Percentiles rank a stretch among this genome's conserved stretches.
These are phyloP conservation scores for Periconia macrospinosa DNA, from an alignment of 2,329 filamentous ascomycete species.

Conservation along the genomic window DNA sequence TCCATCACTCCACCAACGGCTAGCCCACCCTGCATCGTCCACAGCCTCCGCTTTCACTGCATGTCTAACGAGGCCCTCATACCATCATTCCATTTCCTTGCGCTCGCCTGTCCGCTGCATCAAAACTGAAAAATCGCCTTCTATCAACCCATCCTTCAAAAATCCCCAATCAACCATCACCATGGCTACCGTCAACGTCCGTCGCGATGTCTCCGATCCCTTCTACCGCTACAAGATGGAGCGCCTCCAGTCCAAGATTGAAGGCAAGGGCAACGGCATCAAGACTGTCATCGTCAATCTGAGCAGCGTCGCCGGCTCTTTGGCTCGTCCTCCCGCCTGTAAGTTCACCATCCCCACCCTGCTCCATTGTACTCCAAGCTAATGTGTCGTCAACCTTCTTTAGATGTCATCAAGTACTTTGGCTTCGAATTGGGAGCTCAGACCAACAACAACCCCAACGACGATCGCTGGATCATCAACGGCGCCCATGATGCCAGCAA, in stretches of 20 bases:
- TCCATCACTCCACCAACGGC: conserved; percentile 88
- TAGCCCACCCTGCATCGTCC: conserved; percentile 58
- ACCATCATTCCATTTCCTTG: conserved; percentile 44
- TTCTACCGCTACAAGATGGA: conserved; percentile 99
- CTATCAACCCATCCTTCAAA: conserved; percentile 19
- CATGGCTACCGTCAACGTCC: conserved; percentile 98
- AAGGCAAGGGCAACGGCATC: conserved; percentile 99
- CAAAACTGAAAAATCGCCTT: conserved; percentile 25
- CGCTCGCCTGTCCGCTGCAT: conserved; percentile 31
- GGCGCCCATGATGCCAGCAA: conserved; percentile 93
- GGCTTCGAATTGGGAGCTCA: conserved; percentile 98
- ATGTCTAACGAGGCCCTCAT: conserved; percentile 66
- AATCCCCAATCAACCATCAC: conserved; percentile 54
- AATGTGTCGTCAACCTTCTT: conserved; percentile 3
- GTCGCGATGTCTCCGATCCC: conserved; percentile 91
- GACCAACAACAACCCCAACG: conserved; percentile 95
- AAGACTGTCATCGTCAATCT: conserved; percentile 98
- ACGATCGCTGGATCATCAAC: conserved; percentile 99
- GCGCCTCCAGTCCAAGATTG: conserved; percentile 96
- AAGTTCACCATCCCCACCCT: conserved; percentile 17
- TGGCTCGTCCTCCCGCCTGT: conserved; percentile 85
- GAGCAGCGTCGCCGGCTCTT: conserved; percentile 86
- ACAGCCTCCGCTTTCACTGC: conserved; percentile 48
- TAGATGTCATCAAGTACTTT: conserved; percentile 97
- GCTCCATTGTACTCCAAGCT: conserved; percentile 2